A percentile compares a stretch with the other conserved stretches of the same genome.
phyloP scores from a whole-genome alignment of 352 stramenopile species.

The Pythium aquatile region DNA sequence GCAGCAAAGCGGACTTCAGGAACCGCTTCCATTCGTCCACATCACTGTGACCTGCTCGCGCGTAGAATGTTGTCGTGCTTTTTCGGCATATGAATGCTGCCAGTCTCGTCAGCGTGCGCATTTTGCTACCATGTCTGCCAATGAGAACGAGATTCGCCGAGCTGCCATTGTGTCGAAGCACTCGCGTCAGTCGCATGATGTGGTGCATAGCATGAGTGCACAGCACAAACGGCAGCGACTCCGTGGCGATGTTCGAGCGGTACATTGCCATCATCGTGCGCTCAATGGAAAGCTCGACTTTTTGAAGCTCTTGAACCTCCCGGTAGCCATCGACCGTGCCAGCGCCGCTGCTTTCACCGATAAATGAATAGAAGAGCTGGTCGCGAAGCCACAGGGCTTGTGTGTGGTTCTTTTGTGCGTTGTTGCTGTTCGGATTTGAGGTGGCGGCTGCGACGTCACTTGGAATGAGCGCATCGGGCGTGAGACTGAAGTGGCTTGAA shows the following conservation, averaged over 20 bases:
- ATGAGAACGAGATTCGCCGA: slow-evolving; percentile 46
- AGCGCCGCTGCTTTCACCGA: slow-evolving; percentile 42
- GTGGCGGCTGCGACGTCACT: not conserved
- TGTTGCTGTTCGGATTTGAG: not conserved
- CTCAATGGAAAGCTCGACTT: slow-evolving; percentile 52
- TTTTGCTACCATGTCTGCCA: slow-evolving; percentile 42
- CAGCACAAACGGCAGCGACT: slow-evolving; percentile 48
- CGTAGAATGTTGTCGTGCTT: slow-evolving; percentile 28
- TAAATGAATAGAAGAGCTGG: slow-evolving; percentile 55
- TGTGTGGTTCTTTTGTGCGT: slow-evolving; percentile 3
- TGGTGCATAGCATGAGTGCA: slow-evolving; percentile 59
- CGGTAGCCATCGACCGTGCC: slow-evolving; percentile 48
- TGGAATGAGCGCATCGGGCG: slow-evolving; percentile 39
- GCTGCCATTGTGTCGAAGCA: slow-evolving; percentile 35
- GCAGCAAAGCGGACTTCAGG: slow-evolving; percentile 44
- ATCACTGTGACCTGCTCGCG: slow-evolving; percentile 11
- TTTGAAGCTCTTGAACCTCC: slow-evolving; percentile 52
- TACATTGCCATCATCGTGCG: slow-evolving; percentile 61
- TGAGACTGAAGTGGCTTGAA: slow-evolving; percentile 41
- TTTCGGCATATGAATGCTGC: slow-evolving; percentile 58
- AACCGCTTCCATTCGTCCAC: slow-evolving; percentile 32
- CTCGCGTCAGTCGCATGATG: slow-evolving; percentile 46
- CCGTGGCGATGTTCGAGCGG: slow-evolving; percentile 24
- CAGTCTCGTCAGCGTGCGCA: slow-evolving; percentile 49
- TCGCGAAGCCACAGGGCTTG: slow-evolving; percentile 40